These are phyloP conservation scores for Berberis thunbergii DNA, from an alignment of 164 flowering plant genomes.

Conservation along the genomic window DNA sequence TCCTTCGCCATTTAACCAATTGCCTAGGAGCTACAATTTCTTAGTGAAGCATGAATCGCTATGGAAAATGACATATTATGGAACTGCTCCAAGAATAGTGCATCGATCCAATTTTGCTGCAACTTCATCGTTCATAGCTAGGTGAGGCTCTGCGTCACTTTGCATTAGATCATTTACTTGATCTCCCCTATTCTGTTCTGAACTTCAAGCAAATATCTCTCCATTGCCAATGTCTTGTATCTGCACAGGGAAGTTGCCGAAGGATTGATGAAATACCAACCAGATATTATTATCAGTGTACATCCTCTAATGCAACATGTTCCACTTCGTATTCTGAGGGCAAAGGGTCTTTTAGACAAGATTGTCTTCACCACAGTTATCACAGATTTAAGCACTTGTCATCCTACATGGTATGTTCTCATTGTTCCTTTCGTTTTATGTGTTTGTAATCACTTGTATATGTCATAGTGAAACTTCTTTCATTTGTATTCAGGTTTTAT, in stretches of 20 bases:
- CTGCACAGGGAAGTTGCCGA: constrained; percentile 82
- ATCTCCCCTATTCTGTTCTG: too few relatives aligned
- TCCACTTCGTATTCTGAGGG: constrained; percentile 89
- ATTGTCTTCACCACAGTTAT: constrained; percentile 88
- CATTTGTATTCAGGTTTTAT: constrained; percentile 64
- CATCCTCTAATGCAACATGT: constrained; percentile 98
- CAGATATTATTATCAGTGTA: constrained; percentile 92
- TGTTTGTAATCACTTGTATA: background rate
- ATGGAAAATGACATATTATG: constrained; percentile 1
- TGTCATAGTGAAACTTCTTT: background rate
- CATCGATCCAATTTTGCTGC: background rate
- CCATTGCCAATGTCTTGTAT: background rate
- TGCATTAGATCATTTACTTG: too few relatives aligned
- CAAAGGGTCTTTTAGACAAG: constrained; percentile 89
- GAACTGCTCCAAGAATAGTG: background rate
- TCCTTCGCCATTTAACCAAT: too few relatives aligned
- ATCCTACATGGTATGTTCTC: constrained; percentile 69
- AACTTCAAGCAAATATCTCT: too few relatives aligned
- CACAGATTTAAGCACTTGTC: constrained; percentile 89
- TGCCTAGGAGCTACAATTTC: too few relatives aligned
- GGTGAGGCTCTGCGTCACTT: too few relatives aligned
- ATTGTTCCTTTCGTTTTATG: background rate
- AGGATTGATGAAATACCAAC: constrained; percentile 96
- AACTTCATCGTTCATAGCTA: background rate
- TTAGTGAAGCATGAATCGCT: background rate